Base-by-base conservation (phyloP, 2,329 filamentous ascomycete species). In the Sphaerulina musiva region DNA sequence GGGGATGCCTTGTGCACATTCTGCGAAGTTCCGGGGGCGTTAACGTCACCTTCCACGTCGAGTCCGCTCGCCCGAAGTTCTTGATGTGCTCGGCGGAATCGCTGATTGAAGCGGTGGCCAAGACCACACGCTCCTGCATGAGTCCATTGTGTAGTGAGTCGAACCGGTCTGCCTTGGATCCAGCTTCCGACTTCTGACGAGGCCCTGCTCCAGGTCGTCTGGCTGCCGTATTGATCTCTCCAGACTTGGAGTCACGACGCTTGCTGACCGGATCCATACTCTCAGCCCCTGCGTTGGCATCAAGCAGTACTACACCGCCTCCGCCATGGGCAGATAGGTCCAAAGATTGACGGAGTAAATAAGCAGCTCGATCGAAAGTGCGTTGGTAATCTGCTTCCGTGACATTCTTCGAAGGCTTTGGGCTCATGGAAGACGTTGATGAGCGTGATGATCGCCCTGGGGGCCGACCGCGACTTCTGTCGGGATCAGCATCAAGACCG, bases 281-380 rank as follows among this genome's bases (percentile, higher is more conserved):
- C 48, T 59, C 56, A 43, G 61, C 49, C 36, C 56, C 55, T 10
- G 59, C 53, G 32, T 57, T 60, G n/a, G 61, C 60, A 55, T 72
- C 71, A 36, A 74, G 54, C 48, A 73, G 69, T 1, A 72, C 66
- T 32, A 79, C 76, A 4, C 74, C 76, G 3, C 61, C 61, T 8
- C 61, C 59, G 4, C 46, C 53, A 11, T 42, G 43, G 10, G 56
- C 41, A n/a, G 74, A 73, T 10, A 74, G 69, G n/a, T 67, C 66
- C 11, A 78, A 62, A 26, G 74, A 73, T 53, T 77, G 72, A 1
- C 72, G 69, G 5, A 79, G 66, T 0, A 78, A 60, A 40, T 76
- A 73, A 1, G 75, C 74, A 3, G 77, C 76, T 29, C 76, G 69
- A n/a, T 69, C 67, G 51, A 78, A 77, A 3, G 72, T 72, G 62